Base-by-base conservation (phyloP, 2,329 filamentous ascomycete species). In the Ceratocystis ficicola region DNA sequence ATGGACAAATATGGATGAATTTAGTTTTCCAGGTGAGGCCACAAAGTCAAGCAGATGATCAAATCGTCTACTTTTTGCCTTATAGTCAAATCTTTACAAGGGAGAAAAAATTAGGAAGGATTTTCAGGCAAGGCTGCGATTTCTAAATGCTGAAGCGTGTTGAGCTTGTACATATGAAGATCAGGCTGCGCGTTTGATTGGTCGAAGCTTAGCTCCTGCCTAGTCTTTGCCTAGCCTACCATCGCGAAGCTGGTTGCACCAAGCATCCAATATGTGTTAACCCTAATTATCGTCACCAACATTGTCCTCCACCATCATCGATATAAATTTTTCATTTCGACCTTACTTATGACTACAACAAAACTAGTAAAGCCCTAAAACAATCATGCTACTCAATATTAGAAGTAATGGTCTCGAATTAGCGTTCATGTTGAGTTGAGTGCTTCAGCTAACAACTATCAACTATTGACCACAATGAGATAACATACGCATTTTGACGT, bases 101-200 rank as follows among this genome's bases (percentile, higher is more conserved):
- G 22, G 17, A 36, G 32, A 59, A 59, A 55, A 59, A 32, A 32
- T 36, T 8, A 6, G 7, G 36, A 59, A 59, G 55, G 55, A 59
- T 59, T 59, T 59, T 59, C 17, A 52, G 28, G 28, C 55, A 36
- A 59, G 55, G 55, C 55, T 59, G 22, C 17, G 22, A n/a, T n/a
- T 59, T 36, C 20, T 15, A 36, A n/a, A 59, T 10, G 55, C 55
- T 59, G 28, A n/a, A n/a, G 25, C 10, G n/a, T 36, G 10, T 36
- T 5, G 10, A 59, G 55, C 55, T 59, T 59, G 15, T 20, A 36
- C 55, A 17, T n/a, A n/a, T 59, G 8, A 36, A 5, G 7, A 20
- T 5, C 20, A 59, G 12, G 17, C 32, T 17, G 55, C 55, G 55
- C n/a, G 7, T 59, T 8, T 59, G 55, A 59, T 59, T 59, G 55